Conservation (phyloP, 1,284 basidiomycete species). For the Puccinia hordei region DNA sequence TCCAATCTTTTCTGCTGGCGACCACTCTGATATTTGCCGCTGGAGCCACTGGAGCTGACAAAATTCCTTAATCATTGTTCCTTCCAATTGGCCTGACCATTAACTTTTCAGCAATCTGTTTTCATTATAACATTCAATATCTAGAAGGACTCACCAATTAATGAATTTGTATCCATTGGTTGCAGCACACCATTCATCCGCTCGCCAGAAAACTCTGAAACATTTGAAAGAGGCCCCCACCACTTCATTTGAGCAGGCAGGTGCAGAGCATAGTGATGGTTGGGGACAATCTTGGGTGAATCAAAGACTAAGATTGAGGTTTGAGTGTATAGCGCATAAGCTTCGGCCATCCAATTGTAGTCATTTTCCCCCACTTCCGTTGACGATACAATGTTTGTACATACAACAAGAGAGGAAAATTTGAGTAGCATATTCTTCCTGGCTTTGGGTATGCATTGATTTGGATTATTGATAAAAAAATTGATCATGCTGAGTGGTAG, state of each 20-base stretch:
- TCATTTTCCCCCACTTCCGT: background rate
- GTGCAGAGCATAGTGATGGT: no score
- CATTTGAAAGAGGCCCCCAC: no score
- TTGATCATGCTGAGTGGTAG: constrained; percentile 49
- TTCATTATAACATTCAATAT: background rate
- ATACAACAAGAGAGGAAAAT: background rate
- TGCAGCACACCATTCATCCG: constrained; percentile 14
- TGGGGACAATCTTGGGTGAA: no score
- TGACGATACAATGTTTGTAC: background rate
- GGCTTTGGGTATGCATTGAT: background rate
- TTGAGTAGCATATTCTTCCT: background rate
- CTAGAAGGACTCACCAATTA: background rate
- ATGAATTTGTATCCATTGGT: background rate
- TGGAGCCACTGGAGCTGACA: background rate
- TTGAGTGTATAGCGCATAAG: constrained; percentile 8
- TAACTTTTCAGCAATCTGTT: background rate
- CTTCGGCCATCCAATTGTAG: background rate
- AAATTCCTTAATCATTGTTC: background rate
- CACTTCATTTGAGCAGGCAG: no score
- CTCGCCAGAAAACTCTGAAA: no score
- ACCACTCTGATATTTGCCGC: no score
- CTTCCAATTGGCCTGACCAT: constrained; percentile 1
- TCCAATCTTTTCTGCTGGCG: no score
- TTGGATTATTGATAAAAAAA: background rate
- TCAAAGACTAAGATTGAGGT: constrained; percentile 7